A percentile compares a stretch with the other conserved stretches of the same genome.
Evolutionary conservation across 2,329 filamentous ascomycete species (phyloP).

Genomic region (Ceratocystis eucalypticola): DNA sequence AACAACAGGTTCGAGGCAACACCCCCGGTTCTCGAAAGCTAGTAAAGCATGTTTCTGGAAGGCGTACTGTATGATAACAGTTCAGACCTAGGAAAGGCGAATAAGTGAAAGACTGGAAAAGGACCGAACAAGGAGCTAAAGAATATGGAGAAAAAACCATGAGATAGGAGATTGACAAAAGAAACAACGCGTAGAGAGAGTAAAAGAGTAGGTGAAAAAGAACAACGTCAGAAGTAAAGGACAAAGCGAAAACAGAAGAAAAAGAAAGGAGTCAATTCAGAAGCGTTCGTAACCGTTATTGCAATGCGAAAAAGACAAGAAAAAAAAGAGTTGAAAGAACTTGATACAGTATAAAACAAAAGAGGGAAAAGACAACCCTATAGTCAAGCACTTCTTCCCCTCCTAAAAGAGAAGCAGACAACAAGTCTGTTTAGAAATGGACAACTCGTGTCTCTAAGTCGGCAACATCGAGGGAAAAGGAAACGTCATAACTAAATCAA

Average conservation of each 20-base stretch:
- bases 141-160: background rate
- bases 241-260: background rate
- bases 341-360: constrained; percentile 6
- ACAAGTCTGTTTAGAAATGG: constrained; percentile 1
- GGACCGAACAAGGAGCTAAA: background rate
- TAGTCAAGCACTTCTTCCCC: background rate
- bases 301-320: constrained; percentile 16
- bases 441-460: constrained; percentile 9
- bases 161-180: background rate
- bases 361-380: background rate
- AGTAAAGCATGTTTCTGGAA: too few species aligned
- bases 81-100: too few species aligned
- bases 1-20: too few species aligned
- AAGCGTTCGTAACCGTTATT: constrained; percentile 19
- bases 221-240: constrained; percentile 14
- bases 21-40: too few species aligned
- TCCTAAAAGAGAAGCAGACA: background rate
- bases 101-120: too few species aligned
- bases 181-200: background rate
- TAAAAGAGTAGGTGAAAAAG: background rate
- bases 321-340: constrained; percentile 5
- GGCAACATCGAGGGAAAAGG: constrained; percentile 1
- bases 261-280: constrained; percentile 7
- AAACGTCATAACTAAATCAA: constrained; percentile 7
- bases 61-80: too few species aligned